These are phyloP conservation scores for Phialocephala subalpina DNA, from an alignment of 2,329 filamentous ascomycete genomes.

Conservation along the genomic window DNA sequence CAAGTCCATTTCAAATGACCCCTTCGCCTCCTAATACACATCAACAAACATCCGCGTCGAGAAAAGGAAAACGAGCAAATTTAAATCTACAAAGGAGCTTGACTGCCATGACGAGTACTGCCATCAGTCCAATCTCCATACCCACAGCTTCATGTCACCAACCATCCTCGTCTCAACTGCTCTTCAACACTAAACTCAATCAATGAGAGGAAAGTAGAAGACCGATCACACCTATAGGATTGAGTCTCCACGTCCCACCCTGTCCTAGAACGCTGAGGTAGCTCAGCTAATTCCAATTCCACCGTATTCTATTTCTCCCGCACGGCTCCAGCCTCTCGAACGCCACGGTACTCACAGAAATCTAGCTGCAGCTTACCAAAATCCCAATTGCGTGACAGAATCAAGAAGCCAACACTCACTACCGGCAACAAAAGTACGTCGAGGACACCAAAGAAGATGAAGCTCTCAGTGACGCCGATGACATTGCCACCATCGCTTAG, in stretches of 20 bases:
- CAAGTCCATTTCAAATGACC: not conserved
- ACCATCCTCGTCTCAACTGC: not conserved
- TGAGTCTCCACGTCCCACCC: not conserved
- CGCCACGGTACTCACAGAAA: slow-evolving; percentile 22
- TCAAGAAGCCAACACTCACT: slow-evolving; percentile 53
- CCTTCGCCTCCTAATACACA: not conserved
- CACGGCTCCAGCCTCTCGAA: slow-evolving; percentile 7
- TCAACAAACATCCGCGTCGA: not conserved
- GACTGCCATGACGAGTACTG: not conserved
- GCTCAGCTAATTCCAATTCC: not conserved
- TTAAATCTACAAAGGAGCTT: not conserved
- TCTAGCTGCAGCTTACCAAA: slow-evolving; percentile 17
- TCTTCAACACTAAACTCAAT: not conserved
- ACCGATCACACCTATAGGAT: not conserved
- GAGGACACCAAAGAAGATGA: slow-evolving; percentile 72
- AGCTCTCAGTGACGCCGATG: slow-evolving; percentile 69
- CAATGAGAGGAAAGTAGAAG: not conserved
- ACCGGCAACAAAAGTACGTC: slow-evolving; percentile 70
- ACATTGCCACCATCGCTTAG: slow-evolving; percentile 68
- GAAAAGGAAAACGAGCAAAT: not conserved
- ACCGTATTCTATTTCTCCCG: not conserved
- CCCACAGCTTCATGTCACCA: not conserved
- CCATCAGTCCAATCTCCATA: no score
- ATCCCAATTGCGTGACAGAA: slow-evolving; percentile 22
- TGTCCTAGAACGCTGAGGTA: not conserved